Conservation (phyloP, 139 green algal species). For the Chlorella sorokiniana region DNA sequence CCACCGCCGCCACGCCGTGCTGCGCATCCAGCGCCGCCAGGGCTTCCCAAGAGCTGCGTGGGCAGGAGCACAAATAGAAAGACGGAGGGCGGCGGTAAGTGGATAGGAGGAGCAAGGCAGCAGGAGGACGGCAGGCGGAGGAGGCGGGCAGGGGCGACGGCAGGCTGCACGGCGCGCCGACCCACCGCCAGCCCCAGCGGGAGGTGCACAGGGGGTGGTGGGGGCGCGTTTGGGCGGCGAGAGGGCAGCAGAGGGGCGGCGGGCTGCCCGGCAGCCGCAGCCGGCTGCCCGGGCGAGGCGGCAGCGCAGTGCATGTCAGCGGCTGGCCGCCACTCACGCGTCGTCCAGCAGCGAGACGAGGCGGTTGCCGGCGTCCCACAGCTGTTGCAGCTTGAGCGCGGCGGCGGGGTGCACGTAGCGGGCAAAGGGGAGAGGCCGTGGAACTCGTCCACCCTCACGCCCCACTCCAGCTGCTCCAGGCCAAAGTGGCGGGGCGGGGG, state of each 20-base stretch:
- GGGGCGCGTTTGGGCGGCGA: no score
- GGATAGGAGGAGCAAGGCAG: no score
- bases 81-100: not conserved
- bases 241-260: no score
- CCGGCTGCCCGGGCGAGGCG: no score
- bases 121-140: no score
- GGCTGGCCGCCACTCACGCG: conserved; percentile 8
- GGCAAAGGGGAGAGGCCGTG: conserved; percentile 57
- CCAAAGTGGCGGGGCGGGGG: conserved; percentile 21
- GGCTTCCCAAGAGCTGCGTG: conserved; percentile 26
- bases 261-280: no score
- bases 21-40: conserved; percentile 36
- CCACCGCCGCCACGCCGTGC: conserved; percentile 17
- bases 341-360: conserved; percentile 68
- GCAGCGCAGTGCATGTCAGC: not conserved
- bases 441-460: conserved; percentile 70
- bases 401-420: conserved; percentile 53
- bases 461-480: conserved; percentile 56
- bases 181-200: no score
- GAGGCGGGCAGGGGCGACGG: no score
- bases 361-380: conserved; percentile 67
- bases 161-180: no score
- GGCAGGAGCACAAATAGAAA: not conserved
- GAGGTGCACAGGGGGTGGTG: no score
- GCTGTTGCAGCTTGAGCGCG: conserved; percentile 63